Conservation (phyloP, 495 filamentous ascomycete genomes). For the Penicillium roqueforti region DNA sequence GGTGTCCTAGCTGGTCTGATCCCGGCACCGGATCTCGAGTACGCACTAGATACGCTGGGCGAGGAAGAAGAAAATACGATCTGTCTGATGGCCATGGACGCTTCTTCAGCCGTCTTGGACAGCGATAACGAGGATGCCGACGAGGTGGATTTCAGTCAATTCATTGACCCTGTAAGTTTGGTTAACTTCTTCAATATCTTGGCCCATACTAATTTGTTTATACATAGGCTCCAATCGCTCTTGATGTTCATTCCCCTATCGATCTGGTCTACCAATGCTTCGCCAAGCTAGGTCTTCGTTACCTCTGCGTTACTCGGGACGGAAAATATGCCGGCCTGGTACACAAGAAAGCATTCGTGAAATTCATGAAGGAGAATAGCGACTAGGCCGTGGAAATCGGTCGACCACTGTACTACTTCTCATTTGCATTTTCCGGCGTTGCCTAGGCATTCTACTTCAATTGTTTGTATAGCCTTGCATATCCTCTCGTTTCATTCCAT, state of each 20-base stretch:
- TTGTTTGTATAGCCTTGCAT: constrained; percentile 22
- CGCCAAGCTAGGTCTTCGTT: constrained; percentile 86
- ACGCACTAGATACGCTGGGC: constrained; percentile 74
- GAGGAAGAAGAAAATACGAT: constrained; percentile 64
- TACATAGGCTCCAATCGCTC: constrained; percentile 66
- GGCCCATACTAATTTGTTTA: constrained; percentile 2
- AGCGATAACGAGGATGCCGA: constrained; percentile 37
- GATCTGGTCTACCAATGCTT: constrained; percentile 97
- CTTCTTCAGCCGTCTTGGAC: constrained; percentile 51
- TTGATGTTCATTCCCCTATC: constrained; percentile 88
- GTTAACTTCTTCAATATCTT: not conserved
- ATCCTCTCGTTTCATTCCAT: not conserved
- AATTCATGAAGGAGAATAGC: constrained; percentile 73
- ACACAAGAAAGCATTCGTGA: constrained; percentile 96
- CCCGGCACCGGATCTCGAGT: constrained; percentile 91
- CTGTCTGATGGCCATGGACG: constrained; percentile 75
- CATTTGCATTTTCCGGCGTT: constrained; percentile 4
- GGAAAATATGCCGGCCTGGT: constrained; percentile 87
- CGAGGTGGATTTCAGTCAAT: constrained; percentile 72
- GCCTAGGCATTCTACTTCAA: not conserved
- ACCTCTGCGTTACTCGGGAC: constrained; percentile 82
- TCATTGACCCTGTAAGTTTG: constrained; percentile 72
- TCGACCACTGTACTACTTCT: not conserved
- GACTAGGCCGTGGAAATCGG: not conserved
- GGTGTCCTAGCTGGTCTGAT: constrained; percentile 84